Evolutionary conservation across 768 basidiomycete species (phyloP), one percentile per base, ranked within the genome.

Genomic region (Pisolithus marmoratus): DNA sequence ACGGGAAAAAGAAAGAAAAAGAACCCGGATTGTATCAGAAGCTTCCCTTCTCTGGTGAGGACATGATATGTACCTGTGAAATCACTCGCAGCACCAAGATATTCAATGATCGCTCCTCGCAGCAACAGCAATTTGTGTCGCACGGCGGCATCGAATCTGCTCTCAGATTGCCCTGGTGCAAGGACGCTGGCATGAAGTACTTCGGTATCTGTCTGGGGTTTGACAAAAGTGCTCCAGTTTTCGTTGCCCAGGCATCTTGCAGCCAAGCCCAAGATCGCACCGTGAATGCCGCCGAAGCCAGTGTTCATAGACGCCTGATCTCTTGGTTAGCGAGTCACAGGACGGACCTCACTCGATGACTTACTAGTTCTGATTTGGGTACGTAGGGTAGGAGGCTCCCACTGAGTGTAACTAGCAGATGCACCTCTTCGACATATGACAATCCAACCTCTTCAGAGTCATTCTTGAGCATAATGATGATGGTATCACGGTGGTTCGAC

Each of bases 231-330:
- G 26, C 77, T 75, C 78, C 82, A 86, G 38, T 72, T 75, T 14
- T 79, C 78, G 46, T 72, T 72, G 5, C 81, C 79, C 19, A 94
- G 76, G 60, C 79, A 83, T 56, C 80, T 79, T 23, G 92, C 84
- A 0, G 91, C 83, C 5, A 96, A 72, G 17, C 79, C 74, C 9
- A 94, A 72, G 36, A 94, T 80, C 1, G 90, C 85, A 2, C 82
- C 74, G 61, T 98, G 94, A 43, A 95, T 79, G 0, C 84, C 82
- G 3, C 94, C 94, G 61, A 91, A 95, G 4, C 90, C 88, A 2
- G 89, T 79, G 54, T 79, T 83, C 22, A 81, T 74, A n/a, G 81
- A 77, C 45, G 75, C 64, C 81, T 83, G 45, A 0, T 7, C 45
- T n/a, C 34, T 8, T 9, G 0, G n/a, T n/a, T 42, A 51, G 23